phyloP scores from a whole-genome alignment of 805 yeast species.

The Teunomyces kruisii region DNA sequence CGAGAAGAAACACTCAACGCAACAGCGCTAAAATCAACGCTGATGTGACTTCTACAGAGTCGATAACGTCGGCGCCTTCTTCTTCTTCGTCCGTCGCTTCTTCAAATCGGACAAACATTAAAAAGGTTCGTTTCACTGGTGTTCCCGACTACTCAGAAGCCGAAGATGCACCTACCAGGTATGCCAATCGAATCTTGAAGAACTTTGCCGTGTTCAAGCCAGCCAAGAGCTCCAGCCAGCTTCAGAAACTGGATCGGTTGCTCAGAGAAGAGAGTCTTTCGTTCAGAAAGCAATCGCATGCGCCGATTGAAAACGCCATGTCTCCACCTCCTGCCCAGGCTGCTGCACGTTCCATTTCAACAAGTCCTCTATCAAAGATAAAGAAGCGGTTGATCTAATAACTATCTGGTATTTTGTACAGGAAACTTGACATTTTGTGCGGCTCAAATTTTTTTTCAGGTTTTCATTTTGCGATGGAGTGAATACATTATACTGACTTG shows the following conservation, averaged over 20 bases:
- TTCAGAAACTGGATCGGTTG: constrained; percentile 36
- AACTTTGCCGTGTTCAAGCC: constrained; percentile 37
- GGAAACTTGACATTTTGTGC: background rate
- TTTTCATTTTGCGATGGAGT: constrained; percentile 1
- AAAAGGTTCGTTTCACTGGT: constrained; percentile 53
- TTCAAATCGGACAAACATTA: constrained; percentile 15
- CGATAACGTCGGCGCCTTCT: background rate
- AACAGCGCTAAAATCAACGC: constrained; percentile 20
- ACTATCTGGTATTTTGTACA: background rate
- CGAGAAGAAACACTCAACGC: constrained; percentile 28
- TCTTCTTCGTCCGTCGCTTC: constrained; percentile 13
- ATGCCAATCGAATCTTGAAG: constrained; percentile 34
- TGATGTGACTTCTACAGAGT: background rate
- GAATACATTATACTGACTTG: background rate
- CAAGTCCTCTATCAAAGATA: constrained; percentile 18
- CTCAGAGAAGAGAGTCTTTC: constrained; percentile 40
- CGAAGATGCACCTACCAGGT: constrained; percentile 55
- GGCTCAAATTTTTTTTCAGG: constrained; percentile 5
- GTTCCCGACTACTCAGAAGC: constrained; percentile 51
- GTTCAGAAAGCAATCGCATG: constrained; percentile 22
- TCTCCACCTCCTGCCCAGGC: constrained; percentile 5
- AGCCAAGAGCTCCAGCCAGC: constrained; percentile 8
- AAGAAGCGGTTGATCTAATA: constrained; percentile 17
- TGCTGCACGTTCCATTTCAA: background rate
- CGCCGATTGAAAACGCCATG: background rate